A percentile compares a stretch with the other conserved stretches of the same genome.
Evolutionary conservation across 331 rosid genomes (phyloP).

Genomic region (Prunus yedoensis): DNA sequence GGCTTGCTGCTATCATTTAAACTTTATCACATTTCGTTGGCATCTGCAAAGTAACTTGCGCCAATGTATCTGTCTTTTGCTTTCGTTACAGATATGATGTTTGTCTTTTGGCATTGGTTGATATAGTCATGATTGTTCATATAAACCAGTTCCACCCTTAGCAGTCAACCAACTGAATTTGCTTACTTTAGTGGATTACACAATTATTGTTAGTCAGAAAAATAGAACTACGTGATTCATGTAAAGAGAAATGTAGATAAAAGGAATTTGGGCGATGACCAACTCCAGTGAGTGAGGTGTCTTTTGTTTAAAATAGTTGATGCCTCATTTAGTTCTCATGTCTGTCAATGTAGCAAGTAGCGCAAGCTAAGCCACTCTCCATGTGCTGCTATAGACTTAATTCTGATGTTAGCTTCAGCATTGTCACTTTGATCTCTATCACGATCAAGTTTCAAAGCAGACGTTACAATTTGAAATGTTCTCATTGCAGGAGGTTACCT

Average conservation of each 20-base stretch:
- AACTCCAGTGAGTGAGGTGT: not conserved
- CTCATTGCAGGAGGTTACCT: constrained; percentile 71
- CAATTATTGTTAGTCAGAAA: not conserved
- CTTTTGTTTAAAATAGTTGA: not conserved
- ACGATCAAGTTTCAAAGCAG: not conserved
- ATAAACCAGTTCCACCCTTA: not conserved
- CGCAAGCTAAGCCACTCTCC: not conserved
- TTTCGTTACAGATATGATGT: not conserved
- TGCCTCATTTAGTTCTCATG: not conserved
- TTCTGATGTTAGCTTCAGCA: not conserved
- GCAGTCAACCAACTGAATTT: not conserved
- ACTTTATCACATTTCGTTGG: not conserved
- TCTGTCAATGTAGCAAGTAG: not conserved
- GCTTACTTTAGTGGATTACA: not conserved
- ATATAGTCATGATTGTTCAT: not conserved
- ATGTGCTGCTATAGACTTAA: not conserved
- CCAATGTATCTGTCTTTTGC: not conserved
- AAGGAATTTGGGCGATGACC: not conserved
- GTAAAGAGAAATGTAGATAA: not conserved
- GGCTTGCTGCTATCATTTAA: not conserved
- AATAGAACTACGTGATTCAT: not conserved
- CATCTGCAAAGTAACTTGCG: not conserved
- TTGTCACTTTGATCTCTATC: not conserved
- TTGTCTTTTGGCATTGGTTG: not conserved
- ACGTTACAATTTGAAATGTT: not conserved